phyloP scores from a whole-genome alignment of 495 filamentous ascomycete genomes.

The Penicilliopsis zonata region DNA sequence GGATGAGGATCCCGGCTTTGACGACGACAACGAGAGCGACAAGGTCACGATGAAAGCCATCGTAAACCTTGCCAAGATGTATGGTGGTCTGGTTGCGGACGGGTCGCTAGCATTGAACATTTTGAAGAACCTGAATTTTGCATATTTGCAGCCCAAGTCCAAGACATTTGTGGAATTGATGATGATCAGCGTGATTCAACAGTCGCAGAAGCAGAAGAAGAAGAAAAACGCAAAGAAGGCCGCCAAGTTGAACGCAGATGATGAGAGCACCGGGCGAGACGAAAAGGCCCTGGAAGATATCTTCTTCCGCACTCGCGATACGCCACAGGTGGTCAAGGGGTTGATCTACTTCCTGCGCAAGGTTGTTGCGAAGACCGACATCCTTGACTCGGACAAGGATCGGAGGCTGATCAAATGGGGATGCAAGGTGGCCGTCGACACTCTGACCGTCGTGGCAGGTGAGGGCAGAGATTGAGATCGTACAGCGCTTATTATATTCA shows the following conservation, averaged over 20 bases:
- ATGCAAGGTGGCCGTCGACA: conserved; percentile 51
- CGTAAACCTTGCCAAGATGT: conserved; percentile 87
- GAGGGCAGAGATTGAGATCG: conserved; percentile 3
- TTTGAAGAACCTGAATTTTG: conserved; percentile 67
- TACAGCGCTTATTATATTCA: too few species aligned
- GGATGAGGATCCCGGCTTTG: conserved; percentile 32
- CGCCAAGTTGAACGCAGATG: not conserved
- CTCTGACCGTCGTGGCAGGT: conserved; percentile 38
- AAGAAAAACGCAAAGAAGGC: conserved; percentile 14
- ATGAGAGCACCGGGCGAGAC: conserved; percentile 22
- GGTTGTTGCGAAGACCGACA: conserved; percentile 60
- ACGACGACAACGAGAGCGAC: conserved; percentile 32
- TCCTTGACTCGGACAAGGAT: conserved; percentile 52
- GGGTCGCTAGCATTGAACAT: conserved; percentile 49
- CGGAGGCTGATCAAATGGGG: conserved; percentile 51
- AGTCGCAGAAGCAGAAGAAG: conserved; percentile 35
- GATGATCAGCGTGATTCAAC: conserved; percentile 60
- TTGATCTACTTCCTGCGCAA: conserved; percentile 70
- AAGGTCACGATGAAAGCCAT: conserved; percentile 47
- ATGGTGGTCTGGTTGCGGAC: conserved; percentile 58
- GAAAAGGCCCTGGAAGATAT: conserved; percentile 48
- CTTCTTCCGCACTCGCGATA: conserved; percentile 48
- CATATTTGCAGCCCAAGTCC: conserved; percentile 64
- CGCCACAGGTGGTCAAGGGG: conserved; percentile 52
- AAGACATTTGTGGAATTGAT: conserved; percentile 68